Percentiles rank a stretch among this genome's conserved stretches.
phyloP scores from a whole-genome alignment of 805 yeast species.

The Kodamaea hsintzibuensis region DNA sequence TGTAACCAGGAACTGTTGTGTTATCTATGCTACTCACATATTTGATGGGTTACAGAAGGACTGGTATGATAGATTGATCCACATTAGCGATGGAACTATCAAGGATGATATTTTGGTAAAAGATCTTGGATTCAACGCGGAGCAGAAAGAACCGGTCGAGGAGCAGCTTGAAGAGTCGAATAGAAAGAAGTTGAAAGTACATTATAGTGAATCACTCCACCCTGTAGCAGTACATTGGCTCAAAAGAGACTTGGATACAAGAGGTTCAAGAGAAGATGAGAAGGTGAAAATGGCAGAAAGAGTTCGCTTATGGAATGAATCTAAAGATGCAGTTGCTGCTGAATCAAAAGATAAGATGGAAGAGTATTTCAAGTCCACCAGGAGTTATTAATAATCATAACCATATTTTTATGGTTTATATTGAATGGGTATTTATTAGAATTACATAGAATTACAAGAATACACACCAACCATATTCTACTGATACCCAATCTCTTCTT shows the following conservation, averaged over 20 bases:
- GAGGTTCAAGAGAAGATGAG: constrained; percentile 57
- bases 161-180: constrained; percentile 17
- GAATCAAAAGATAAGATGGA: constrained; percentile 31
- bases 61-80: constrained; percentile 87
- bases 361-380: constrained; percentile 52
- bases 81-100: constrained; percentile 67
- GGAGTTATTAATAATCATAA: constrained; percentile 26
- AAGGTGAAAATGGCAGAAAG: constrained; percentile 38
- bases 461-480: too few species aligned
- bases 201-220: constrained; percentile 56
- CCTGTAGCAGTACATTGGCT: constrained; percentile 77
- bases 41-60: constrained; percentile 83
- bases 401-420: too few species aligned
- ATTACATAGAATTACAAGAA: too few species aligned
- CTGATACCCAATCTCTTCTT: too few species aligned
- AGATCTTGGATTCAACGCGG: constrained; percentile 31
- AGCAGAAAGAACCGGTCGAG: constrained; percentile 25
- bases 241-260: constrained; percentile 45
- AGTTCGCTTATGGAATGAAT: constrained; percentile 55
- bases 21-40: constrained; percentile 93
- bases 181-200: constrained; percentile 33
- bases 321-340: constrained; percentile 46
- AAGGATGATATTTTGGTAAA: constrained; percentile 36
- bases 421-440: too few species aligned
- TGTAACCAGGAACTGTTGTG: constrained; percentile 62